These are phyloP conservation scores for Aspergillus mulundensis DNA, from an alignment of 495 filamentous ascomycete genomes.

Conservation along the genomic window DNA sequence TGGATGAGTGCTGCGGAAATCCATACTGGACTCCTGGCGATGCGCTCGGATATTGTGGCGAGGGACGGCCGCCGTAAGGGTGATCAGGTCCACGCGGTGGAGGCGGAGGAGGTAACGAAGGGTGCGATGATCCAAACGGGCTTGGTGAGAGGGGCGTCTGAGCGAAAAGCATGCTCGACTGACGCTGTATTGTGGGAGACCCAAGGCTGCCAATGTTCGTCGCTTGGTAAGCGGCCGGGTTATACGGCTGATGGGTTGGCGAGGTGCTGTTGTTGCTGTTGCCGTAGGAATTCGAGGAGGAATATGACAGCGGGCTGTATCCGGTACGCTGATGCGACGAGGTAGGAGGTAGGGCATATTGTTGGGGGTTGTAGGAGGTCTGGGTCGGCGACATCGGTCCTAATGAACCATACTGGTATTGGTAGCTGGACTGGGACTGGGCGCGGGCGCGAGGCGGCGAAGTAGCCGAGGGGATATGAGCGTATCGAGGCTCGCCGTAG, in stretches of 20 bases:
- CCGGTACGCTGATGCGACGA: conserved; percentile 40
- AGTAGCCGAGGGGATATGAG: conserved; percentile 27
- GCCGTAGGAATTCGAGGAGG: conserved; percentile 32
- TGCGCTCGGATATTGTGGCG: conserved; percentile 21
- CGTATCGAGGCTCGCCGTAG: conserved; percentile 36
- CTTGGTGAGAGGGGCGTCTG: conserved; percentile 33
- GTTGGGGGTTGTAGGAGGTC: conserved; percentile 75
- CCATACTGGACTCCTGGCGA: conserved; percentile 20
- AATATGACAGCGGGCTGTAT: conserved; percentile 43
- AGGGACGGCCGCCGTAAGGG: conserved; percentile 39
- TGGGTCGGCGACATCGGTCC: conserved; percentile 51
- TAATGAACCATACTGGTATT: conserved; percentile 53
- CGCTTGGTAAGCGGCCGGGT: conserved; percentile 63
- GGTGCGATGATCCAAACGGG: conserved; percentile 31
- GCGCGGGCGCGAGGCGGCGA: conserved; percentile 41
- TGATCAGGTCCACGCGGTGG: conserved; percentile 48
- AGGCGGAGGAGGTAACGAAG: conserved; percentile 41
- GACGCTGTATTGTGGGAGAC: conserved; percentile 29
- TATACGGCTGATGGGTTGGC: conserved; percentile 59
- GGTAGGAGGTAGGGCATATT: conserved; percentile 65
- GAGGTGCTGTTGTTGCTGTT: conserved; percentile 18
- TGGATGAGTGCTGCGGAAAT: conserved; percentile 18
- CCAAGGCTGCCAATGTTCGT: conserved; percentile 22
- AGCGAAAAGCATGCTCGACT: conserved; percentile 30
- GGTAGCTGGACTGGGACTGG: conserved; percentile 52